phyloP scores from a whole-genome alignment of 306 rosid genomes.

The Prunus mongolica region DNA sequence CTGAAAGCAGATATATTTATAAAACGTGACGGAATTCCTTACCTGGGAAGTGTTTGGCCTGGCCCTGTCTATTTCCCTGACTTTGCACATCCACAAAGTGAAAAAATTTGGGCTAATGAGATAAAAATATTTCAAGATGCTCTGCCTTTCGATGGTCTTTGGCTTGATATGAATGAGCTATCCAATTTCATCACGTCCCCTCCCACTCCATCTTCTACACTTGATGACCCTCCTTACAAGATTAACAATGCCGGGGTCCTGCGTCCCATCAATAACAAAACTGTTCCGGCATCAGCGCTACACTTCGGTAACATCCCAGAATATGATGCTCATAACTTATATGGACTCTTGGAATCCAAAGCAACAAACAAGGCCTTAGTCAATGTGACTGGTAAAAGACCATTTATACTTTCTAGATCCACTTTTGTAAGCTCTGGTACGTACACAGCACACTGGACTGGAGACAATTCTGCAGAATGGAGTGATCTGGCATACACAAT shows the following conservation, averaged over 20 bases:
- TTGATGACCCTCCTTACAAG: slow-evolving; percentile 80
- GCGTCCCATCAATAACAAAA: slow-evolving; percentile 39
- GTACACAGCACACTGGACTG: slow-evolving; percentile 94
- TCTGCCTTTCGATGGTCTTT: slow-evolving; percentile 76
- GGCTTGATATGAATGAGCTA: slow-evolving; percentile 89
- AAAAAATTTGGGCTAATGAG: slow-evolving; percentile 61
- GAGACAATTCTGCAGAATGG: slow-evolving; percentile 86
- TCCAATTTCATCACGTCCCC: slow-evolving; percentile 67
- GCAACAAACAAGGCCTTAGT: slow-evolving; percentile 57
- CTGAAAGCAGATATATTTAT: slow-evolving; percentile 58
- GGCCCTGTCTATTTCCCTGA: slow-evolving; percentile 80
- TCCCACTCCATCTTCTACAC: slow-evolving; percentile 42
- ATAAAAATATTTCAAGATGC: slow-evolving; percentile 48
- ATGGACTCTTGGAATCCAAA: slow-evolving; percentile 66
- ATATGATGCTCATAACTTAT: slow-evolving; percentile 72
- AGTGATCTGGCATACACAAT: slow-evolving; percentile 72
- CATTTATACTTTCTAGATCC: slow-evolving; percentile 76
- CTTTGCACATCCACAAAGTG: slow-evolving; percentile 58
- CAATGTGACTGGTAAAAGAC: slow-evolving; percentile 68
- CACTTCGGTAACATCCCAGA: slow-evolving; percentile 66
- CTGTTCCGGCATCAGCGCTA: slow-evolving; percentile 59
- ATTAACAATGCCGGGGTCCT: slow-evolving; percentile 42
- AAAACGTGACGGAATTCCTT: slow-evolving; percentile 60
- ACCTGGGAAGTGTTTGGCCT: slow-evolving; percentile 87
- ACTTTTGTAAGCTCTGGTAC: slow-evolving; percentile 87